Base-by-base conservation (phyloP, 805 yeast genomes). In the Candida ponderosae region DNA sequence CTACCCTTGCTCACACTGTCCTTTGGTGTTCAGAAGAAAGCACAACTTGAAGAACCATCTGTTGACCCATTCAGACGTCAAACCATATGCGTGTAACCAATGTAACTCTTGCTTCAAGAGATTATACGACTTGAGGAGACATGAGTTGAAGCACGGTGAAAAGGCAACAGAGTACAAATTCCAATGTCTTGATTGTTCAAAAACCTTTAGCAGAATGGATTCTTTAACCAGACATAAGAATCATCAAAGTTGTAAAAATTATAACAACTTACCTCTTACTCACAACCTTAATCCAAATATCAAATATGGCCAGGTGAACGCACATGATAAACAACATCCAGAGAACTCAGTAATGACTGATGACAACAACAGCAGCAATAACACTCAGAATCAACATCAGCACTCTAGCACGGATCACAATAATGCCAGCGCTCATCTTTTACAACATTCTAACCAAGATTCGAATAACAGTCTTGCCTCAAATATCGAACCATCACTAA, bases 41-140 rank as follows among this genome's bases (percentile, higher is more conserved):
- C 90, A 83, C 56, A 82, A 82, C 49, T 67, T 83, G 63, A 81
- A 81, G 38, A 72, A 84, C 5, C 93, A 82, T 54, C 66, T 77
- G 44, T 57, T 81, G 44, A 81, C 79, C 27, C 93, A 82, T 55
- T 69, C 85, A 14, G 66, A 70, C 35, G 69, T 66, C 43, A 79
- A 74, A 51, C 86, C 88, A 2, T 82, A 70, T 56, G 56, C 62
- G 18, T 84, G 95, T 56, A 43, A 69, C 11, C 67, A 70, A 21
- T 84, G 95, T 50, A 61, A 68, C 36, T 63, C 73, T 33, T 71
- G 66, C 44, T 84, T 85, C 56, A 68, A 93, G 41, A 66, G 94
- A 33, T 69, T 76, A 23, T 89, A 83, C 54, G 94, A 85, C 54
- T 64, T 85, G 49, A 81, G 77, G 50, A 68, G 95, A 37, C 95